Evolutionary conservation across 495 filamentous ascomycete genomes (phyloP).

Genomic region (Staphylotrichum tortipilum): DNA sequence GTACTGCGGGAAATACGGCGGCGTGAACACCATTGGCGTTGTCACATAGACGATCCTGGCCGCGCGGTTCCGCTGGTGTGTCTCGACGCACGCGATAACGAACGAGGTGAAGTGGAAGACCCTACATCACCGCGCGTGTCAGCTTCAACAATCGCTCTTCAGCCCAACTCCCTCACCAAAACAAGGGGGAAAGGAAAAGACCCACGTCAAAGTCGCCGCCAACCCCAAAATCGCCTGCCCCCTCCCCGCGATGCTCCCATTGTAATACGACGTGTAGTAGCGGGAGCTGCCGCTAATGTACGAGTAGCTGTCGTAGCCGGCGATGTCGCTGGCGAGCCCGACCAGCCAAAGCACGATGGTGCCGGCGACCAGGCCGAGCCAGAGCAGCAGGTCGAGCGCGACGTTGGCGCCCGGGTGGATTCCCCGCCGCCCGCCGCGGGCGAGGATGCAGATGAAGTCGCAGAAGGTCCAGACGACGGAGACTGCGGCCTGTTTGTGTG

Average conservation of each 20-base stretch:
- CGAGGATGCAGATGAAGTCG: constrained; percentile 11
- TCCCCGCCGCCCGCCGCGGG: constrained; percentile 7
- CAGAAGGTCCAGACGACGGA: constrained; percentile 2
- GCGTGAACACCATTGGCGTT: no score
- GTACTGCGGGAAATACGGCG: neutral
- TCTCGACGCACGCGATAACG: constrained; percentile 5
- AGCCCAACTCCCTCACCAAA: no score
- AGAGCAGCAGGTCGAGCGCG: constrained; percentile 12
- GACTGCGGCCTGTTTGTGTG: neutral
- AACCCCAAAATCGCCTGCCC: constrained; percentile 3
- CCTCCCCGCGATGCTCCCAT: neutral
- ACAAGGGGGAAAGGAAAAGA: neutral
- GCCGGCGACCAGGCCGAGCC: constrained; percentile 3
- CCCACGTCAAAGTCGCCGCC: neutral
- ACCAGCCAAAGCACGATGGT: neutral
- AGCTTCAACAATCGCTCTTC: no score
- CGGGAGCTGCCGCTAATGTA: neutral
- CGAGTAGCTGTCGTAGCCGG: neutral
- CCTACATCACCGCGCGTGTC: no score
- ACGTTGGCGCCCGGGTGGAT: constrained; percentile 15
- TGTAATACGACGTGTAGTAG: neutral
- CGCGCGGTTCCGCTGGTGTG: neutral
- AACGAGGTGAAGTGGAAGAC: constrained; percentile 3
- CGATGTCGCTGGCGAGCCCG: neutral
- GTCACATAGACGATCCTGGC: neutral